These are phyloP conservation scores for Populus tremula DNA, from an alignment of 345 rosid genomes.

Conservation along the genomic window DNA sequence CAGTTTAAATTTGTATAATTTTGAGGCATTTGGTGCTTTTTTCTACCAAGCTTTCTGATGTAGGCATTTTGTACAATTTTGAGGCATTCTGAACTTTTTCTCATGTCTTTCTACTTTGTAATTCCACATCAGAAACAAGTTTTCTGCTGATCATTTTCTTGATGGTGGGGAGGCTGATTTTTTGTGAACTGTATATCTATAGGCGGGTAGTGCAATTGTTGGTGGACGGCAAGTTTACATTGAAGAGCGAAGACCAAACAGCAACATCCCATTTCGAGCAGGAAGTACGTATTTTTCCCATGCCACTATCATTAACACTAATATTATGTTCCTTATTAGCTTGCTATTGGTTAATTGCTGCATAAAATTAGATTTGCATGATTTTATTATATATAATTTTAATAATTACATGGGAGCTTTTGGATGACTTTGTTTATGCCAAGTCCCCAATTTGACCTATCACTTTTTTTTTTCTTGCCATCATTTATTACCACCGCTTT, in stretches of 20 bases:
- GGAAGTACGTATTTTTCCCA: conserved; percentile 43
- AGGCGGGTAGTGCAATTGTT: conserved; percentile 54
- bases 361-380: background rate
- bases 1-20: too few relatives aligned
- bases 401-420: too few relatives aligned
- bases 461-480: too few relatives aligned
- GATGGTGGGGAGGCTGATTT: too few relatives aligned
- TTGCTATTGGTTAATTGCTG: background rate
- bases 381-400: background rate
- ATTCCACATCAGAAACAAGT: too few relatives aligned
- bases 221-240: conserved; percentile 62
- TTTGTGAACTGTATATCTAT: background rate
- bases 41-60: too few relatives aligned
- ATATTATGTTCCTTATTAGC: background rate
- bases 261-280: conserved; percentile 54
- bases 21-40: too few relatives aligned
- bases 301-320: background rate
- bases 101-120: background rate
- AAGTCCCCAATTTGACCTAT: too few relatives aligned
- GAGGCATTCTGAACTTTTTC: background rate
- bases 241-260: conserved; percentile 67
- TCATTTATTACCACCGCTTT: background rate
- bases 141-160: too few relatives aligned
- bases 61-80: too few relatives aligned
- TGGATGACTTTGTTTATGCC: too few relatives aligned